A percentile compares a stretch with the other conserved stretches of the same genome.
These are phyloP conservation scores for Diaporthe amygdali DNA, from an alignment of 2,329 filamentous ascomycete species.

Conservation along the genomic window DNA sequence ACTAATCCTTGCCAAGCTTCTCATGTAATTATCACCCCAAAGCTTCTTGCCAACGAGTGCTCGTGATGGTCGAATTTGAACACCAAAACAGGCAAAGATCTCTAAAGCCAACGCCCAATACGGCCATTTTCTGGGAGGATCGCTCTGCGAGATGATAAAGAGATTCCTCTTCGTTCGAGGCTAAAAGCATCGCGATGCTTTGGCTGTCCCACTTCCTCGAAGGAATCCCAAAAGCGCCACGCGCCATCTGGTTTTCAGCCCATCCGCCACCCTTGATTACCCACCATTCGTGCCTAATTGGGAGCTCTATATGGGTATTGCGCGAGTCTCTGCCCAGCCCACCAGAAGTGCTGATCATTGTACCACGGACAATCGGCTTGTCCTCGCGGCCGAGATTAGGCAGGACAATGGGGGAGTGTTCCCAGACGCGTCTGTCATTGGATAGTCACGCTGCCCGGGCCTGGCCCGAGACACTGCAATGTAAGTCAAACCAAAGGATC, in stretches of 20 bases:
- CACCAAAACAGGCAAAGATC: not conserved
- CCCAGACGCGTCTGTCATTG: not conserved
- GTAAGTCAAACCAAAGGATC: not conserved
- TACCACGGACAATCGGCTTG: not conserved
- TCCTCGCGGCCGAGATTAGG: constrained; percentile 3
- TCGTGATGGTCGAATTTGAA: constrained; percentile 4
- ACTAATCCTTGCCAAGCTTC: constrained; percentile 11
- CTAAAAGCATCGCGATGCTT: not conserved
- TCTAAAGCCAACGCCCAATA: not conserved
- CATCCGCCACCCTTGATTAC: not conserved
- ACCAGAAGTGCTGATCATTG: too few species aligned
- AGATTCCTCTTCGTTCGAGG: constrained; percentile 1
- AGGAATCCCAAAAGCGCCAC: not conserved
- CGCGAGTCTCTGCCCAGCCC: not conserved
- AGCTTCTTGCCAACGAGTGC: not conserved
- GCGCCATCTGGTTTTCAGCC: not conserved
- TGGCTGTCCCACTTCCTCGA: not conserved
- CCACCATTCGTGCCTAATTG: not conserved
- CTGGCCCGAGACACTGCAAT: constrained; percentile 1
- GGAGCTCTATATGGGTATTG: not conserved
- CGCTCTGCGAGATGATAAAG: not conserved
- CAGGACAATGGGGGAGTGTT: not conserved
- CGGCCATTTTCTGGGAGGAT: not conserved
- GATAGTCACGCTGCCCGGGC: not conserved
- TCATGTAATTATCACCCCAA: not conserved